These are phyloP conservation scores for Pythium phragmiticola DNA, from an alignment of 352 stramenopile species.

Conservation along the genomic window DNA sequence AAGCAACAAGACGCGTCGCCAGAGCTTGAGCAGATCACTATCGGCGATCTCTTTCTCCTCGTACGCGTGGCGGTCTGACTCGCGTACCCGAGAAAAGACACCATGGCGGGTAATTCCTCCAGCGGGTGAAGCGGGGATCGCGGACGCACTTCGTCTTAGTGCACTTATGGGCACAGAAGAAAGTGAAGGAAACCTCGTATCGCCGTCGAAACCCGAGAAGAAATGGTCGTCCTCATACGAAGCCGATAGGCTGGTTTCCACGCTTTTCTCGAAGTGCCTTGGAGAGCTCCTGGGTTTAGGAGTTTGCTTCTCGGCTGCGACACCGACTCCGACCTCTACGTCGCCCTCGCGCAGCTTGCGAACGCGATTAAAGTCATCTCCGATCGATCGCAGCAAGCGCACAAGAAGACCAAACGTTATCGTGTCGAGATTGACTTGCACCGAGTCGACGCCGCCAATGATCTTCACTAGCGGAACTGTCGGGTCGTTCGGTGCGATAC, in stretches of 20 bases:
- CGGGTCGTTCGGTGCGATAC: slow-evolving; percentile 73
- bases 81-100: slow-evolving; percentile 12
- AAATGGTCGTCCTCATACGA: slow-evolving; percentile 23
- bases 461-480: slow-evolving; percentile 79
- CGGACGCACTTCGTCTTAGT: slow-evolving; percentile 2
- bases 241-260: slow-evolving; percentile 11
- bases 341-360: not conserved
- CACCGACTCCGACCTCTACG: not conserved
- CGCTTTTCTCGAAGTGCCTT: not conserved
- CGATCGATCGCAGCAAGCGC: slow-evolving; percentile 64
- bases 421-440: slow-evolving; percentile 72
- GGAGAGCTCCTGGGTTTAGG: not conserved
- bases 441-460: slow-evolving; percentile 62
- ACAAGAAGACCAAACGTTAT: slow-evolving; percentile 60
- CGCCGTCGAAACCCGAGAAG: slow-evolving; percentile 26
- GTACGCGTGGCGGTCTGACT: slow-evolving; percentile 7
- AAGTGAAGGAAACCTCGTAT: slow-evolving; percentile 15
- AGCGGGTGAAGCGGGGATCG: slow-evolving; percentile 8
- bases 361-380: slow-evolving; percentile 50
- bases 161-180: slow-evolving; percentile 8
- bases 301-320: not conserved
- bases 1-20: slow-evolving; percentile 46
- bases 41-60: slow-evolving; percentile 55
- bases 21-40: slow-evolving; percentile 63
- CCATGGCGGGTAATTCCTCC: slow-evolving; percentile 11